Evolutionary conservation across 257 asterid genomes (phyloP).

Genomic region (Petrea volubilis): DNA sequence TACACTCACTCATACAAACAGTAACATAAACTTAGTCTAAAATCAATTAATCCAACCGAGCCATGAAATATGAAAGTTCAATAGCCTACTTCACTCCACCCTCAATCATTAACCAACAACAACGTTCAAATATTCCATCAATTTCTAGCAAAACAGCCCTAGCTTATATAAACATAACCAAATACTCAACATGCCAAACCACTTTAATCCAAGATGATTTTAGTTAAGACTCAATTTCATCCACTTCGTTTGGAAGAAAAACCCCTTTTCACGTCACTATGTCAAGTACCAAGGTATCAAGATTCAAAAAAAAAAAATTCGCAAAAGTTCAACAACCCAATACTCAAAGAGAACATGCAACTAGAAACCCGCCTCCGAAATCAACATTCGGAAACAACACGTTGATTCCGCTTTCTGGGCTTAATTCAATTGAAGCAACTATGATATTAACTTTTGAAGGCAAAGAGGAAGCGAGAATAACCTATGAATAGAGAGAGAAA

Average conservation of each 20-base stretch:
- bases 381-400: not conserved
- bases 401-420: not conserved
- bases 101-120: not conserved
- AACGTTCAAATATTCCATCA: not conserved
- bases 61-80: not conserved
- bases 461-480: not conserved
- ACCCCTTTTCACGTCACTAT: too few species aligned
- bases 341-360: not conserved
- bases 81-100: not conserved
- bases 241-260: not conserved
- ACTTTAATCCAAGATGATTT: not conserved
- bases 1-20: not conserved
- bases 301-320: not conserved
- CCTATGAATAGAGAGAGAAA: not conserved
- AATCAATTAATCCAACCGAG: not conserved
- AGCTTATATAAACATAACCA: not conserved
- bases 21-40: not conserved
- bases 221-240: not conserved
- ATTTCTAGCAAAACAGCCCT: not conserved
- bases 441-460: not conserved
- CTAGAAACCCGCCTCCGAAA: not conserved
- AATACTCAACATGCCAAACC: not conserved
- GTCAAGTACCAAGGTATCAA: not conserved
- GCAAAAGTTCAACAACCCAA: not conserved
- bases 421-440: not conserved